Conservation (phyloP, 805 yeast species). For the Saccharomycopsis synnaedendra region DNA sequence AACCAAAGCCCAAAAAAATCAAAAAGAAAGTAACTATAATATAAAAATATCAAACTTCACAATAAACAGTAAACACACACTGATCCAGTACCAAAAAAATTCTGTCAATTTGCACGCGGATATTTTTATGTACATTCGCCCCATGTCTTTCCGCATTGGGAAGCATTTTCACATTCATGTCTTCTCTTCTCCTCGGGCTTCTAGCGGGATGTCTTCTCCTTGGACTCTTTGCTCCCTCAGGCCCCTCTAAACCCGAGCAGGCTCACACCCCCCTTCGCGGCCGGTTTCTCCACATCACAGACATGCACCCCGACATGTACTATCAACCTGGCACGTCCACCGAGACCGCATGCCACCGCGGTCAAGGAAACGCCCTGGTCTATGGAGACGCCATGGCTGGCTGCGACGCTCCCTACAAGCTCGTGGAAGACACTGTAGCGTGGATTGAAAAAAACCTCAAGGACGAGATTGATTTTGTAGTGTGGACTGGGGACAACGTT, state of each 20-base stretch:
- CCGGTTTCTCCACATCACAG: constrained; percentile 76
- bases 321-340: constrained; percentile 42
- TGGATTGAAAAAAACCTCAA: constrained; percentile 57
- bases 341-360: constrained; percentile 45
- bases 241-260: constrained; percentile 9
- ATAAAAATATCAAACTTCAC: too few relatives aligned
- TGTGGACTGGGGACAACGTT: constrained; percentile 88
- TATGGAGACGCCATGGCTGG: constrained; percentile 70
- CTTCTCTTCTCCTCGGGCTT: too few relatives aligned
- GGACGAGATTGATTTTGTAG: constrained; percentile 73
- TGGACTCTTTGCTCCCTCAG: neutral
- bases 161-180: too few relatives aligned
- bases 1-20: too few relatives aligned
- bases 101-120: too few relatives aligned
- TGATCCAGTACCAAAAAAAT: too few relatives aligned
- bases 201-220: too few relatives aligned
- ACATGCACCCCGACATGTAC: constrained; percentile 72
- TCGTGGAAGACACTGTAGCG: constrained; percentile 49
- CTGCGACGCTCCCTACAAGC: constrained; percentile 61
- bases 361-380: constrained; percentile 41
- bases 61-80: too few relatives aligned
- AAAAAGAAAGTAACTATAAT: too few relatives aligned
- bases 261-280: constrained; percentile 39
- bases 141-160: too few relatives aligned
- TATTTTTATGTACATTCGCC: too few relatives aligned